Evolutionary conservation across 805 yeast species (phyloP).

Genomic region (Nadsonia fulvescens): DNA sequence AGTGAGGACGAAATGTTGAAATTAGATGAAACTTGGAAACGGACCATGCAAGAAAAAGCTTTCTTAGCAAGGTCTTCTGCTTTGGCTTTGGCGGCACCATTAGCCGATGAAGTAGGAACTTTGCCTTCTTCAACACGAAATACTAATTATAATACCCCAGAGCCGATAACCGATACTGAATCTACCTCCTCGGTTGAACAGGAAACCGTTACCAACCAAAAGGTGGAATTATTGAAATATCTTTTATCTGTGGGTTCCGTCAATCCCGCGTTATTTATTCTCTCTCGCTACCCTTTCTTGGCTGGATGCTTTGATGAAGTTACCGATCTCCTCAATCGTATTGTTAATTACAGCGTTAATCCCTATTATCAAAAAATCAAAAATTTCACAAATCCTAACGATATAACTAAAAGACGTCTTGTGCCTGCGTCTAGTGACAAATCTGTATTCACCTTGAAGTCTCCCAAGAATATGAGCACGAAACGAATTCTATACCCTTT

Average conservation of each 20-base stretch:
- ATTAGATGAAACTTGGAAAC: constrained; percentile 14
- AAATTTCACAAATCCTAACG: too few species aligned
- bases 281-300: constrained; percentile 44
- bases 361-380: constrained; percentile 29
- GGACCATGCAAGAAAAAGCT: constrained; percentile 35
- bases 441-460: too few species aligned
- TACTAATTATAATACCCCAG: too few species aligned
- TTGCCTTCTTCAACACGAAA: too few species aligned
- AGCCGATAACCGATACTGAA: not conserved
- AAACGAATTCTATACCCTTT: too few species aligned
- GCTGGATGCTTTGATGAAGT: constrained; percentile 35
- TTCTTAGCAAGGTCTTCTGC: constrained; percentile 55
- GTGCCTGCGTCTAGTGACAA: too few species aligned
- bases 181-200: not conserved
- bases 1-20: constrained; percentile 1
- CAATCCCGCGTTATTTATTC: constrained; percentile 39
- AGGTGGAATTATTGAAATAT: constrained; percentile 30
- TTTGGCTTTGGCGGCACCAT: constrained; percentile 73
- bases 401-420: too few species aligned
- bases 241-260: constrained; percentile 43
- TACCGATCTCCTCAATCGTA: constrained; percentile 27
- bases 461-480: too few species aligned
- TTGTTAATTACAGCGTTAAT: constrained; percentile 29
- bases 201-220: constrained; percentile 15
- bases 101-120: constrained; percentile 45